phyloP scores from a whole-genome alignment of 768 basidiomycete species.

The Amanita thiersii region DNA sequence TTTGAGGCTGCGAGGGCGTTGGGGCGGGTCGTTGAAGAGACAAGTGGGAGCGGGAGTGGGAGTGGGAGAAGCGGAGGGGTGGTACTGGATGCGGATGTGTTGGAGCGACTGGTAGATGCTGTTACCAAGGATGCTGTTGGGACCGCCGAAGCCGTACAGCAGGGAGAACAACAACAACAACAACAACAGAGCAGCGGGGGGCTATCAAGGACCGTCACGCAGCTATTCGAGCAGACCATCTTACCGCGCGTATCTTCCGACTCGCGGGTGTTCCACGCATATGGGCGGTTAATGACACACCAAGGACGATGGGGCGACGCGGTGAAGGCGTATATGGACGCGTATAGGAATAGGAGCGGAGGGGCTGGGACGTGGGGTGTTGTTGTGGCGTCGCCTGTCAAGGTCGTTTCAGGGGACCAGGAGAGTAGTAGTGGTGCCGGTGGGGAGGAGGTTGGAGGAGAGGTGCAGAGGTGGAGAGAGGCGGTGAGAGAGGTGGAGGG shows the following conservation, averaged over 20 bases:
- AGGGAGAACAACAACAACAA: conserved; percentile 8
- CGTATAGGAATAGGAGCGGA: conserved; percentile 73
- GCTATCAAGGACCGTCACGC: conserved; percentile 54
- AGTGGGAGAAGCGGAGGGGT: not conserved
- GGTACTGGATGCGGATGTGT: conserved; percentile 77
- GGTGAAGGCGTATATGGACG: conserved; percentile 76
- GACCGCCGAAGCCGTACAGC: conserved; percentile 26
- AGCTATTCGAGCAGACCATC: conserved; percentile 71
- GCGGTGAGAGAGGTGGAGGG: conserved; percentile 78
- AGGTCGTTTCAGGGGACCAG: conserved; percentile 55
- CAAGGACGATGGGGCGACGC: conserved; percentile 68
- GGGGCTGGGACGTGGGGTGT: conserved; percentile 32
- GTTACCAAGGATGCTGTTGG: conserved; percentile 52
- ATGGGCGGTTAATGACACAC: conserved; percentile 75
- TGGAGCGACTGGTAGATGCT: conserved; percentile 84
- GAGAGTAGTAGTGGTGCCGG: conserved; percentile 50
- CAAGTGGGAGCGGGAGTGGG: conserved; percentile 40
- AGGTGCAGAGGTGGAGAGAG: conserved; percentile 55
- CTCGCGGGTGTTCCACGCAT: conserved; percentile 72
- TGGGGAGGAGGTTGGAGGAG: not conserved
- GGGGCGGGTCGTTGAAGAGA: conserved; percentile 72
- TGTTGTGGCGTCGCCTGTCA: no score
- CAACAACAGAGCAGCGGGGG: conserved; percentile 40
- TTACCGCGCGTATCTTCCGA: conserved; percentile 70
- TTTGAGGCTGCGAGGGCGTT: conserved; percentile 82